These are phyloP conservation scores for Ophiostoma quercus DNA, from an alignment of 2,329 filamentous ascomycete genomes.

Conservation along the genomic window DNA sequence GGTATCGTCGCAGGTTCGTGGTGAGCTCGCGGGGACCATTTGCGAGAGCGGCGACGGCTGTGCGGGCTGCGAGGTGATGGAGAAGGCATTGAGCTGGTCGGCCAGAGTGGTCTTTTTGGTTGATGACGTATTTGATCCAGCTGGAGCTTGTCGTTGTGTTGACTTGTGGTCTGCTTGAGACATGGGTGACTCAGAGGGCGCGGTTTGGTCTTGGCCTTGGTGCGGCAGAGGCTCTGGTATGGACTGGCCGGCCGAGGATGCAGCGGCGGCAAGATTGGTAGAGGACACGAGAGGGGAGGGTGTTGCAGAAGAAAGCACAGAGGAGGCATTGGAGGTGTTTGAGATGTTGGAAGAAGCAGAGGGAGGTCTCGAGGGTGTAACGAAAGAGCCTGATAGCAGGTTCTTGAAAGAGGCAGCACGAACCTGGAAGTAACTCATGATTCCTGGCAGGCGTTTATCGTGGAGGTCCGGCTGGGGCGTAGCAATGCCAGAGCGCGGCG, in stretches of 20 bases:
- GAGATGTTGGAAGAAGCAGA: slow-evolving; percentile 28
- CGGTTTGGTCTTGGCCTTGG: background rate
- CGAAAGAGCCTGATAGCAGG: slow-evolving; percentile 40
- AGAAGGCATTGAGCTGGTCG: background rate
- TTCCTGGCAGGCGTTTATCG: slow-evolving; percentile 92
- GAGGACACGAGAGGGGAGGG: slow-evolving; percentile 30
- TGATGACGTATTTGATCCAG: slow-evolving; percentile 11
- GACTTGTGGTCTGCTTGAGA: background rate
- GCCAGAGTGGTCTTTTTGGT: background rate
- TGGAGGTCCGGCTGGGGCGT: slow-evolving; percentile 90
- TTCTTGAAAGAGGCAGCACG: slow-evolving; percentile 70
- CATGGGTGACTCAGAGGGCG: slow-evolving; percentile 6
- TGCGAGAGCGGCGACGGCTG: slow-evolving; percentile 9
- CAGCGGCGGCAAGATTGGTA: slow-evolving; percentile 15
- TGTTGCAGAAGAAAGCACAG: slow-evolving; percentile 26
- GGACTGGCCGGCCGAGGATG: background rate
- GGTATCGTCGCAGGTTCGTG: background rate
- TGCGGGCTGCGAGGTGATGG: background rate
- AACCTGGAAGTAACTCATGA: slow-evolving; percentile 99
- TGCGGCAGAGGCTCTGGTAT: background rate
- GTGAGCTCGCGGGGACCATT: slow-evolving; percentile 6
- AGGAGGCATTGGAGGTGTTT: slow-evolving; percentile 22
- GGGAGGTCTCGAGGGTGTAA: slow-evolving; percentile 37
- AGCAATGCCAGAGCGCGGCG: slow-evolving; percentile 82
- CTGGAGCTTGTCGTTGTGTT: slow-evolving; percentile 8